phyloP scores from a whole-genome alignment of 1,139 yeast genomes.

The Zygosaccharomyces pseudobailii region DNA sequence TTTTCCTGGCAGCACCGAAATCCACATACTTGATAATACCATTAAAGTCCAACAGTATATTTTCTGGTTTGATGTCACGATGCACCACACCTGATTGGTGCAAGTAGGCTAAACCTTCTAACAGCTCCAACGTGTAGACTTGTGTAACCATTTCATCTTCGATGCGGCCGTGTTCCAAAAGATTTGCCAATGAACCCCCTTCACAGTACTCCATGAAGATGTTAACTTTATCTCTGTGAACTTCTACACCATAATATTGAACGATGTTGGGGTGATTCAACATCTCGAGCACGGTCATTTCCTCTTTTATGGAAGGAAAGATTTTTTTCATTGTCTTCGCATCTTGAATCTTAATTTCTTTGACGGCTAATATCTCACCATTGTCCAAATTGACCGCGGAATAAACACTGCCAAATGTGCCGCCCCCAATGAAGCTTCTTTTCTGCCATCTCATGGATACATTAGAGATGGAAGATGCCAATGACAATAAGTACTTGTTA shows the following conservation, averaged over 20 bases:
- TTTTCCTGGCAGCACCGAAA: conserved; percentile 96
- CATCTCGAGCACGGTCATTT: conserved; percentile 94
- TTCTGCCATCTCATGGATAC: conserved; percentile 97
- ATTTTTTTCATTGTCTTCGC: conserved; percentile 79
- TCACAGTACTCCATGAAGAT: conserved; percentile 97
- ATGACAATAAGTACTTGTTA: conserved; percentile 76
- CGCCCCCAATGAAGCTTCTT: conserved; percentile 90
- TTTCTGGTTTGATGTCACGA: conserved; percentile 94
- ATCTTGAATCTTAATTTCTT: conserved; percentile 89
- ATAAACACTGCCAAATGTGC: conserved; percentile 91
- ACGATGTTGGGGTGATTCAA: conserved; percentile 93
- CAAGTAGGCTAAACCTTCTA: conserved; percentile 90
- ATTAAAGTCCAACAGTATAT: conserved; percentile 81
- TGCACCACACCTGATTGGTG: conserved; percentile 97
- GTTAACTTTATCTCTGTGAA: conserved; percentile 90
- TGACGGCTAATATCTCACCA: conserved; percentile 95
- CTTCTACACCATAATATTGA: conserved; percentile 95
- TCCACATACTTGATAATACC: conserved; percentile 95
- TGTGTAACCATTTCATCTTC: conserved; percentile 94
- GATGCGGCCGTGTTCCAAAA: conserved; percentile 84
- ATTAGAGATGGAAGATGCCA: conserved; percentile 87
- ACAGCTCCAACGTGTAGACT: conserved; percentile 84
- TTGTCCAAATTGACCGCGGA: conserved; percentile 91
- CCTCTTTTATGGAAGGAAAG: conserved; percentile 87
- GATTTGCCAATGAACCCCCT: conserved; percentile 85